Evolutionary conservation across 2,329 filamentous ascomycete species (phyloP), one percentile per base, ranked within the genome.

Genomic region (Xylaria sp.): DNA sequence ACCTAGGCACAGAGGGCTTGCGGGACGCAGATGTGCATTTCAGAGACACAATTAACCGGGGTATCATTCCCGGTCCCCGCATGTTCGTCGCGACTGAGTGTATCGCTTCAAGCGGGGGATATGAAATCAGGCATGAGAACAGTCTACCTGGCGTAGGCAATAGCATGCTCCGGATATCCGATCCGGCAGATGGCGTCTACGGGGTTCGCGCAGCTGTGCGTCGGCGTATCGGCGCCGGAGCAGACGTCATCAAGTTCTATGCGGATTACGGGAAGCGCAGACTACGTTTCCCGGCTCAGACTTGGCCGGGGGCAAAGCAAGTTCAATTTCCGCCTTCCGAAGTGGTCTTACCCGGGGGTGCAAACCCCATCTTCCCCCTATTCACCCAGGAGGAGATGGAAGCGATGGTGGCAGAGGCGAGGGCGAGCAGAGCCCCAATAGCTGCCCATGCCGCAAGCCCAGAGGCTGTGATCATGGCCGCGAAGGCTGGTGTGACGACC

Each of bases 1-100:
- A 88, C 72, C 79, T 87, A 0, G 85, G 85, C 15, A 85, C 84
- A 2, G 85, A 88, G 71, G 81, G 81, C 0, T 79, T 87, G 66
- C 77, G 79, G 31, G 81, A 83, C 42, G 81, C 81, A 31, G 86
- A 88, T 73, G 81, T 81, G 44, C 81, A 81, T 61, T 74, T 88
- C 3, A 80, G 86, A 10, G 84, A 88, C 73, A 81, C 82, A 38
- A 81, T 88, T 71, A 85, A 85, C 67, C 82, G 85, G 6, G 85
- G 85, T 4, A 72, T 88, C 11, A 82, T 81, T 1, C 84, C 85
- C 0, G 86, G 86, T 0, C 86, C 86, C 0, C 81, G 86, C 2
- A 79, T 88, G 44, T 86, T 87, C 73, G 85, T 87, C 31, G 83
- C 84, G 2, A 87, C 85, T 0, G 80, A 84, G 61, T 80, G 80